Base-by-base conservation (phyloP, 768 basidiomycete genomes). In the Crepidotus variabilis region DNA sequence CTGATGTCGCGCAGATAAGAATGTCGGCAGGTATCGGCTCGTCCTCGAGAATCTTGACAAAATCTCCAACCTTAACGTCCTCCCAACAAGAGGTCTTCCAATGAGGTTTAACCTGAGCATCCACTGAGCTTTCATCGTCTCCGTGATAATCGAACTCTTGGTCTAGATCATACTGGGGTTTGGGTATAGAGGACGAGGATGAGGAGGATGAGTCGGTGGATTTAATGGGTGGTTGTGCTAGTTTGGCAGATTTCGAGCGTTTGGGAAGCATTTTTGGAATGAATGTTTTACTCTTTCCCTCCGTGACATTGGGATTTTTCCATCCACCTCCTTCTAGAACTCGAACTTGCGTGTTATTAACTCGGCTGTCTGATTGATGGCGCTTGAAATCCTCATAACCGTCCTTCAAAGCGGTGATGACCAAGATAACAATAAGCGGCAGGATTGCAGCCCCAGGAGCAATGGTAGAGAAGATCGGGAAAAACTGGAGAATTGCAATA, bases 301-400 rank as follows among this genome's bases (percentile, higher is more conserved):
- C 75, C 72, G 85, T 88, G 3, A 76, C 65, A 64, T 98, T 97
- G 18, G 81, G 80, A 63, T 94, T 92, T 13, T 71, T 72, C 77
- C 81, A 94, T 33, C 67, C 78, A 1, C 81, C 84, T 2, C 88
- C 87, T 0, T 78, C 67, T 24, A 97, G 80, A 10, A 87, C 80
- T n/a, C 83, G 86, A 22, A 84, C 72, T 1, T 63, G 70, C 14
- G 85, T 80, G 62, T 90, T 84, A 69, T 99, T 99, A 58, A 97
- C 89, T 46, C 73, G 75, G 10, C 88, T 81, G 72, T 98, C 97
- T 0, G 92, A 92, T 73, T 98, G 94, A 68, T 99, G 97, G 1
- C 97, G 91, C 70, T 98, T 98, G 61, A 97, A 74, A 69, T 99
- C 97, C 71, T 99, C 97, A 72, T 98, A 99, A 0, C 80, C 96